Base-by-base conservation (phyloP, 805 yeast genomes). In the Saccharomyces mikatae region DNA sequence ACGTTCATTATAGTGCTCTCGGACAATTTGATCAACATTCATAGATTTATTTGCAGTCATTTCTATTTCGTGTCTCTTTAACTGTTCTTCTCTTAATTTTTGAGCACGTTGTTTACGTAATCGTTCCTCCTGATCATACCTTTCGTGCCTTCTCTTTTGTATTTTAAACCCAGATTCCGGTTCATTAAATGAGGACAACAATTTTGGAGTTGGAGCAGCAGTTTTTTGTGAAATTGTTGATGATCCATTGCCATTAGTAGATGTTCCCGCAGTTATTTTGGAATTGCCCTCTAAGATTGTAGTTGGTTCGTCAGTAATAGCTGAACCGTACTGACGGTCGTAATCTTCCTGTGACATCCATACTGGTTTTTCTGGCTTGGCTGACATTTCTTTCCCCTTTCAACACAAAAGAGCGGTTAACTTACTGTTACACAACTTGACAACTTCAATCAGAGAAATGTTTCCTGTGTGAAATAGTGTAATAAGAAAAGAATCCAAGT, bases 1-100 rank as follows among this genome's bases (percentile, higher is more conserved):
- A 63, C 95, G 79, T 60, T 87, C 86, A 70, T 94, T 94, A 69
- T 94, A 94, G 70, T 89, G 97, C 50, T 80, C 76, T 58, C 90
- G 77, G 31, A 94, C 95, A 53, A 87, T 79, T 48, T 81, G 81
- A 62, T 87, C 87, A 53, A 81, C 79, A 58, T 68, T 70, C 2
- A 68, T 76, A 69, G 66, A 58, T 36, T 62, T 71, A 48, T 69
- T 67, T 13, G 74, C 71, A 8, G 76, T 62, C 60, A 69, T 57
- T 47, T 68, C 69, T 49, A 70, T 65, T 32, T 70, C 74, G 55
- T 70, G 71, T 48, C 63, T 55, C 51, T 66, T 71, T 53, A 70
- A 62, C 56, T 66, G 70, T 31, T 68, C 68, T 49, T 71, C 73
- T 29, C 71, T 62, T 31, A 66, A 52, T 47, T 58, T 60, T 46